Percentiles rank a stretch among this genome's conserved stretches.
phyloP scores from a whole-genome alignment of 2,329 filamentous ascomycete species.

The Arthroderma sp. region DNA sequence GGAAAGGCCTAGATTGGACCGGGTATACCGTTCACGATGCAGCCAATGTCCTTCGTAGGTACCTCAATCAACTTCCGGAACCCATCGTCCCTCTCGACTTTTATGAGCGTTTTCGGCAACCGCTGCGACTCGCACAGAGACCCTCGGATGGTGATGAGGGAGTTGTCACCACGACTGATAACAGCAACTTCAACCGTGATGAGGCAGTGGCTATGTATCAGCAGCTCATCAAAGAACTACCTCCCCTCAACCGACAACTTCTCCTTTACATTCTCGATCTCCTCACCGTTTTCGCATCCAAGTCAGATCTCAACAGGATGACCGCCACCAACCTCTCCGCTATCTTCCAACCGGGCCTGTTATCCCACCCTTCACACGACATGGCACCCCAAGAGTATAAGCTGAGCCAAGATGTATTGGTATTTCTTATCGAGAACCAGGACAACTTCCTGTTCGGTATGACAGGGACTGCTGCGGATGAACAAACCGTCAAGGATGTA shows the following conservation, averaged over 20 bases:
- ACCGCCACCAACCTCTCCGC: slow-evolving; percentile 85
- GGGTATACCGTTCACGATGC: slow-evolving; percentile 98
- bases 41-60: slow-evolving; percentile 86
- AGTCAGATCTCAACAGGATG: slow-evolving; percentile 95
- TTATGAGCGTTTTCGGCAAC: slow-evolving; percentile 81
- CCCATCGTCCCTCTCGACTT: slow-evolving; percentile 90
- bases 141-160: slow-evolving; percentile 60
- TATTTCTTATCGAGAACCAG: slow-evolving; percentile 96
- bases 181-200: slow-evolving; percentile 60
- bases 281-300: slow-evolving; percentile 90
- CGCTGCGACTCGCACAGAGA: slow-evolving; percentile 55
- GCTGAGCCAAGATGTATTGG: slow-evolving; percentile 89
- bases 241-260: slow-evolving; percentile 82
- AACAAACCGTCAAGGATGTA: slow-evolving; percentile 53
- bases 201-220: slow-evolving; percentile 75
- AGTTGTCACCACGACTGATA: slow-evolving; percentile 48
- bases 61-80: slow-evolving; percentile 91
- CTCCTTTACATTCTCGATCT: slow-evolving; percentile 92
- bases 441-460: slow-evolving; percentile 97
- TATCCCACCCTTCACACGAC: slow-evolving; percentile 86
- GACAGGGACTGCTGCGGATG: slow-evolving; percentile 96
- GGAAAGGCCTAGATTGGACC: slow-evolving; percentile 92
- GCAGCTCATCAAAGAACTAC: slow-evolving; percentile 78
- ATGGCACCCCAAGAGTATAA: slow-evolving; percentile 93
- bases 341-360: slow-evolving; percentile 93